Evolutionary conservation across 2,329 filamentous ascomycete species (phyloP), one percentile per base, ranked within the genome.

Genomic region (Epichloe sp.): DNA sequence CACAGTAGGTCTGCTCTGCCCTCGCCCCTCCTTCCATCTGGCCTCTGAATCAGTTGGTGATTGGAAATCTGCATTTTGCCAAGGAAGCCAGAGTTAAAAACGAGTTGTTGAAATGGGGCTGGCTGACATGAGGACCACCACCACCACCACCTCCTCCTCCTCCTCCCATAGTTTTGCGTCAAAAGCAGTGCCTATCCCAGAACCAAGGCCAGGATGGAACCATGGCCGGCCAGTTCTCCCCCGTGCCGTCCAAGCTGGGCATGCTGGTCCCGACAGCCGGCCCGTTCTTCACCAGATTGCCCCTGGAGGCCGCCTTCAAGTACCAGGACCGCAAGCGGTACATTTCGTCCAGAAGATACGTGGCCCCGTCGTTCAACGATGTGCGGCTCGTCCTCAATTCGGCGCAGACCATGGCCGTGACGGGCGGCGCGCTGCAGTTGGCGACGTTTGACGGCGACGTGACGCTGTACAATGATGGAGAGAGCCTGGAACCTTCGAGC

Each of bases 371-470:
- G 1, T 98, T 98, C 77, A 98, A 98, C 69, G 93, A 98, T 64
- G 82, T 98, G 53, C 83, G 93, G 2, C 76, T 96, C 23, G 85
- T 95, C 48, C 79, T 98, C 58, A 98, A 98, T 70, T 93, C 93
- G 40, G 90, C 93, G 17, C 93, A 98, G 68, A 76, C 91, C 54
- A 89, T 96, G 83, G 88, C 88, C 40, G 79, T 97, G n/a, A 85
- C 88, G 15, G 80, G 80, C 23, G 83, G 85, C 21, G 77, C 80
- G 4, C 76, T 96, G 8, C 82, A 93, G 59, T 77, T 98, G 4
- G 84, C 95, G 50, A 98, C 93, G 0, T 98, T 98, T 64, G 93
- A 98, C 67, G 93, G 93, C 68, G 93, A 98, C 68, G 89, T 98
- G 48, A 98, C 93, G 1, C 76, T 98, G 21, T 98, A 98, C 65